Percentiles rank a stretch among this genome's conserved stretches.
Conservation (phyloP, 2,329 filamentous ascomycete genomes). For the Colletotrichum navitas region DNA sequence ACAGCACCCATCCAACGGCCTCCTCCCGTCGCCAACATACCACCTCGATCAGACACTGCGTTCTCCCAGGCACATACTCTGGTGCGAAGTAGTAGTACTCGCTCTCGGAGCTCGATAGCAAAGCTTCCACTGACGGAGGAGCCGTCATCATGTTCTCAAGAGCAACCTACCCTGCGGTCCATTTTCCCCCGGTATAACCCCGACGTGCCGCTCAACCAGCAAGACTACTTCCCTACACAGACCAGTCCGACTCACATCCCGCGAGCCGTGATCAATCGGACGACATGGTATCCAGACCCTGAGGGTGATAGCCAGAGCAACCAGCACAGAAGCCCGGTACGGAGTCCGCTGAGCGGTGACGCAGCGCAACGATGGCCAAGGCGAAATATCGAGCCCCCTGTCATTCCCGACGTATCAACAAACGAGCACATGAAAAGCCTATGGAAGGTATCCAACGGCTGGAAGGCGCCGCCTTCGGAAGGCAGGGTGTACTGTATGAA, state of each 20-base stretch:
- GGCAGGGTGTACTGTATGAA: constrained; percentile 71
- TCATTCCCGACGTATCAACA: constrained; percentile 64
- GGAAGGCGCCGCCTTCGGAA: constrained; percentile 71
- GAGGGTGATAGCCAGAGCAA: constrained; percentile 45
- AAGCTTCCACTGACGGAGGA: constrained; percentile 62
- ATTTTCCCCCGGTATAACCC: constrained; percentile 84
- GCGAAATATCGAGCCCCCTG: constrained; percentile 54
- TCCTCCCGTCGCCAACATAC: constrained; percentile 57
- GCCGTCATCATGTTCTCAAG: constrained; percentile 44
- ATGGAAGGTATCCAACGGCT: constrained; percentile 79
- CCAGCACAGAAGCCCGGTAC: constrained; percentile 35
- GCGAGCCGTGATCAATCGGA: constrained; percentile 73
- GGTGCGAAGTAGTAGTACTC: constrained; percentile 61
- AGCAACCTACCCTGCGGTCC: constrained; percentile 67
- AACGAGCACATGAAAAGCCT: constrained; percentile 73
- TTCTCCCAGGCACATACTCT: constrained; percentile 65
- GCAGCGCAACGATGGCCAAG: constrained; percentile 47
- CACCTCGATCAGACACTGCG: constrained; percentile 62
- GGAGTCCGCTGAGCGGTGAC: constrained; percentile 24
- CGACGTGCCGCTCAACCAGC: constrained; percentile 72
- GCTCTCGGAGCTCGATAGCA: constrained; percentile 68
- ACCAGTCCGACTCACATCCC: constrained; percentile 74
- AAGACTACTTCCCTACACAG: constrained; percentile 78
- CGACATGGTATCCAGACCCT: constrained; percentile 65
- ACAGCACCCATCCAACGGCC: constrained; percentile 53